Evolutionary conservation across 768 basidiomycete species (phyloP).

Genomic region (Phaeolepiota aurea): DNA sequence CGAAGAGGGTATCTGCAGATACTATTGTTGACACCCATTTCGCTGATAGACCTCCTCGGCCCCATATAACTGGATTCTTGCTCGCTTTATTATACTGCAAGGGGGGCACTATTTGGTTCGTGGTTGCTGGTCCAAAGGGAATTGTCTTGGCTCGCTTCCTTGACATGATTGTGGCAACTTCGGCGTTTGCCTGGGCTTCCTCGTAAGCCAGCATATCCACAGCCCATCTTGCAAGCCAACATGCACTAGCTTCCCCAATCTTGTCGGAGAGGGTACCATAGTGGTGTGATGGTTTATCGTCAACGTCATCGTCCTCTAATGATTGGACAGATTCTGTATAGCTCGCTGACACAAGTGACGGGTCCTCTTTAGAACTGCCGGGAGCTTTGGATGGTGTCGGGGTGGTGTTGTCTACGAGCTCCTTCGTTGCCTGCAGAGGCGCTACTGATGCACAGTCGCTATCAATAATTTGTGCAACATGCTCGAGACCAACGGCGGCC

Average conservation of each 20-base stretch:
- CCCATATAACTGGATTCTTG: conserved; percentile 54
- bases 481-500: conserved; percentile 65
- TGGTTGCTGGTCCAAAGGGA: conserved; percentile 7
- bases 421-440: neutral
- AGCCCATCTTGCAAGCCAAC: conserved; percentile 87
- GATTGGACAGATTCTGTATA: conserved; percentile 8
- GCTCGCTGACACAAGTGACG: conserved; percentile 7
- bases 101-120: conserved; percentile 6
- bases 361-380: conserved; percentile 3
- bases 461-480: conserved; percentile 45
- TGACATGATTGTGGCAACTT: conserved; percentile 5
- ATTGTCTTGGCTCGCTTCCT: conserved; percentile 14
- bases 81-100: conserved; percentile 5
- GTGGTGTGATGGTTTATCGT: conserved; percentile 37
- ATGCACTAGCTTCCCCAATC: conserved; percentile 83
- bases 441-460: conserved; percentile 12
- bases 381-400: neutral
- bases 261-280: conserved; percentile 90
- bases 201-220: conserved; percentile 67
- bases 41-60: conserved; percentile 65
- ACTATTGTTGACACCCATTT: conserved; percentile 68
- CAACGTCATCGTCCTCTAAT: conserved; percentile 10
- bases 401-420: neutral
- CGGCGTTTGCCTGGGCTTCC: conserved; percentile 23
- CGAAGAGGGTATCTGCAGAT: conserved; percentile 73